These are phyloP conservation scores for Sclerotinia sclerotiorum DNA, from an alignment of 2,329 filamentous ascomycete species.

Conservation along the genomic window DNA sequence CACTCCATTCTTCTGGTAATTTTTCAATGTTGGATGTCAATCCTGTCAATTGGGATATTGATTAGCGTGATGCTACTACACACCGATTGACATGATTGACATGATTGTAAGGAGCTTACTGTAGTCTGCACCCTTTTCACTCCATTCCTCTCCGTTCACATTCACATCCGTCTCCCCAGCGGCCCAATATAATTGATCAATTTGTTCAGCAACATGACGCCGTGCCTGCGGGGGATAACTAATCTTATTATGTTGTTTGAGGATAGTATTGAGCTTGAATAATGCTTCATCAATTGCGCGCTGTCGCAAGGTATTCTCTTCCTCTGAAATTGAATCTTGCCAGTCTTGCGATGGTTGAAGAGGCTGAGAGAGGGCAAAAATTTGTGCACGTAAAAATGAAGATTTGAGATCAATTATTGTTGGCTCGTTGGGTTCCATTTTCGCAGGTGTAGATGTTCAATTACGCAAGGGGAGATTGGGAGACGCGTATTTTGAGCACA, in stretches of 20 bases:
- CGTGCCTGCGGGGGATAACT: conserved; percentile 69
- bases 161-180: conserved; percentile 43
- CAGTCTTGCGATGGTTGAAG: conserved; percentile 44
- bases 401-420: conserved; percentile 63
- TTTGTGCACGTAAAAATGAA: conserved; percentile 45
- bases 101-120: conserved; percentile 28
- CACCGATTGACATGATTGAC: conserved; percentile 10
- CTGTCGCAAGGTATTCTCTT: conserved; percentile 42
- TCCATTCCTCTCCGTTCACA: conserved; percentile 45
- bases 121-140: conserved; percentile 42
- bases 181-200: conserved; percentile 63
- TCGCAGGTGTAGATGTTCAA: not conserved
- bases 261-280: conserved; percentile 57
- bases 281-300: conserved; percentile 58
- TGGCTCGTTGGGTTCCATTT: conserved; percentile 37
- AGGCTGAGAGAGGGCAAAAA: conserved; percentile 43
- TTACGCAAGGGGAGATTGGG: not conserved
- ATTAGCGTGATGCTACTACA: not conserved
- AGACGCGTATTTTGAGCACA: not conserved
- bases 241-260: conserved; percentile 64
- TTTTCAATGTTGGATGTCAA: conserved; percentile 35
- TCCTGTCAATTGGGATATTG: conserved; percentile 24
- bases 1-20: conserved; percentile 37
- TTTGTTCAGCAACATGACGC: conserved; percentile 70
- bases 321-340: conserved; percentile 48